Evolutionary conservation across 169 alveolate genomes (phyloP), one percentile per base, ranked within the genome.

Genomic region (Cryptosporidium viatorum): DNA sequence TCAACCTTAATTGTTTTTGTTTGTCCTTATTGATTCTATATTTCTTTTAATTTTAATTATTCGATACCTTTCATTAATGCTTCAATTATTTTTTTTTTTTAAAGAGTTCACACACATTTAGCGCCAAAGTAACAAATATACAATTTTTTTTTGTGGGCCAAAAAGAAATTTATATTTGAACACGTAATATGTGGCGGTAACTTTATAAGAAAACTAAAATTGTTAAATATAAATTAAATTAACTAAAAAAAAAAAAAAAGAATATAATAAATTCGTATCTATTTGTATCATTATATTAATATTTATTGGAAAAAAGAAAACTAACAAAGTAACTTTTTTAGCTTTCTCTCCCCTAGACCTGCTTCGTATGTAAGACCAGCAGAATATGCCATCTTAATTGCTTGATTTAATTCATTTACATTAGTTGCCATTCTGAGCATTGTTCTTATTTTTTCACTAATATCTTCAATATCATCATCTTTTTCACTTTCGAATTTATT

Each of bases 361-460:
- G 89, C 89, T 26, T 80, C 89, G 33, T 80, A 80, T 14, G 73
- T 60, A 26, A 80, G 68, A 5, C 89, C 89, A 5, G 69, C 89
- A 23, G 89, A 58, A 31, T 80, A 60, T 80, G 89, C 89, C 75
- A 80, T 62, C 21, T 80, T 45, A 31, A 80, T 80, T n/a, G 89
- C 89, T 50, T 62, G 69, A 48, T 80, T 80, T 29, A 80, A 37
- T 39, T 80, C 89, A 41, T 80, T 70, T 8, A 43, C 75, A 26
- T 41, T 62, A 21, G 35, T 59, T 41, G 89, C 89, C 71, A 67
- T 60, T 48, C 89, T 80, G 0, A 80, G 70, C 39, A 80, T 9
- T 5, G 23, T 45, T 26, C 89, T 16, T 23, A 80, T 48, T 16
- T 67, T 59, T 12, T 65, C 75, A 35, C 89, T 43, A 26, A 62